phyloP scores from a whole-genome alignment of 2,329 filamentous ascomycete genomes.

The Macrophomina pseudophaseolina region DNA sequence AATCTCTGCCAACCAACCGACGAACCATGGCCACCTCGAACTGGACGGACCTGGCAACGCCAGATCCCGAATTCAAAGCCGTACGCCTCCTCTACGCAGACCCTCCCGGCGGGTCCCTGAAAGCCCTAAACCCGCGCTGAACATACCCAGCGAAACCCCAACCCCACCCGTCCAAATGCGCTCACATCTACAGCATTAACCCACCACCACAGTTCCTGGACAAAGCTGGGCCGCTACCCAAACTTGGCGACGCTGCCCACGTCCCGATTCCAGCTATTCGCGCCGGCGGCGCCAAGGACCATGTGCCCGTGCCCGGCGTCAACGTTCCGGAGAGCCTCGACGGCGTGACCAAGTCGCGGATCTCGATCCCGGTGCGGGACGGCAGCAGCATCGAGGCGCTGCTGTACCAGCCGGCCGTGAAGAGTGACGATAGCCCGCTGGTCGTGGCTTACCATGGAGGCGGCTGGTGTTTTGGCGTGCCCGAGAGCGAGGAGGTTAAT shows the following conservation, averaged over 20 bases:
- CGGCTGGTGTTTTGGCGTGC: slow-evolving; percentile 30
- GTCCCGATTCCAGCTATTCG: not conserved
- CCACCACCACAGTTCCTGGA: not conserved
- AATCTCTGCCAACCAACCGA: not conserved
- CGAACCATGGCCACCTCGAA: not conserved
- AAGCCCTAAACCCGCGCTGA: not conserved
- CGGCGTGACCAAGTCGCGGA: slow-evolving; percentile 1
- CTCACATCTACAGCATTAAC: not conserved
- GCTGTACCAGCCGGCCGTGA: slow-evolving; percentile 4
- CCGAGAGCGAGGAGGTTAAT: slow-evolving; percentile 28
- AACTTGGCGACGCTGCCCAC: not conserved
- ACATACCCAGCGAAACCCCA: not conserved
- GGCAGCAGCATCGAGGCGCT: not conserved
- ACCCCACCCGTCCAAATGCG: not conserved
- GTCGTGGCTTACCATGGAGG: slow-evolving; percentile 34
- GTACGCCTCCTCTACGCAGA: not conserved
- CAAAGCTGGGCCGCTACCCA: not conserved
- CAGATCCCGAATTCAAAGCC: slow-evolving; percentile 8
- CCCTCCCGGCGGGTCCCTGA: not conserved
- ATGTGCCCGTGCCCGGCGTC: not conserved
- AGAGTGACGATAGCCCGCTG: slow-evolving; percentile 26
- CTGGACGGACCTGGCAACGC: slow-evolving; percentile 2
- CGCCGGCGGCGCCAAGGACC: not conserved
- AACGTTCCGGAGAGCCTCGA: slow-evolving; percentile 1
- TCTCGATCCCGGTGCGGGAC: slow-evolving; percentile 14